A percentile compares a stretch with the other conserved stretches of the same genome.
Conservation (phyloP, 306 rosid species). For the Hylodesmum podocarpum region DNA sequence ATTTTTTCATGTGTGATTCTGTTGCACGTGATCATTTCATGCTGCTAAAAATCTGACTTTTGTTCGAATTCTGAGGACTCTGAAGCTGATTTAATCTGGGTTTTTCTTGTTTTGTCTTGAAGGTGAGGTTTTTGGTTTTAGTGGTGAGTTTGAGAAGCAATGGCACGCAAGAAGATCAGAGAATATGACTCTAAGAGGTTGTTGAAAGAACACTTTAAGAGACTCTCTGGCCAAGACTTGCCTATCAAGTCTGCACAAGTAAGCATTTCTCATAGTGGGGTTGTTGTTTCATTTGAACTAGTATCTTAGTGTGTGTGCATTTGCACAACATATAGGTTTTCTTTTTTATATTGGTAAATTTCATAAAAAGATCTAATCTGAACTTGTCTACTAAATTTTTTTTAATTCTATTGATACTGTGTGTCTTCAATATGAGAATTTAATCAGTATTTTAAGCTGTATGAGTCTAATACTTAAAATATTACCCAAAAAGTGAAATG, state of each 20-base stretch:
- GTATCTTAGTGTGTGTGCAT: neutral
- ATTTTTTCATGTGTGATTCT: neutral
- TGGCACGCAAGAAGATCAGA: constrained; percentile 99
- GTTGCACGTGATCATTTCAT: neutral
- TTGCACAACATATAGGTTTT: neutral
- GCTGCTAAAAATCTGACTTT: constrained; percentile 12
- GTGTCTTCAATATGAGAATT: neutral
- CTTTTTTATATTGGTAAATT: no score
- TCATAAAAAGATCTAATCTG: constrained; percentile 7
- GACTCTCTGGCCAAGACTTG: constrained; percentile 66
- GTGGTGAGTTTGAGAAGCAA: constrained; percentile 34
- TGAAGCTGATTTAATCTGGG: constrained; percentile 29
- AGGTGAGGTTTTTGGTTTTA: neutral
- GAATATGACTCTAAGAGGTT: constrained; percentile 95
- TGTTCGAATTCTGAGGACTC: constrained; percentile 26
- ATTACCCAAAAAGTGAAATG: no score
- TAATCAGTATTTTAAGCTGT: constrained; percentile 22
- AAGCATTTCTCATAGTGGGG: constrained; percentile 1
- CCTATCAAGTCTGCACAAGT: constrained; percentile 87
- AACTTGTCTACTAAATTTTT: neutral
- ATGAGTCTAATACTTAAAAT: no score
- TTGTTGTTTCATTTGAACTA: constrained; percentile 5
- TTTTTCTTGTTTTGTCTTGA: constrained; percentile 16
- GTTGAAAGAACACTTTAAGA: constrained; percentile 89
- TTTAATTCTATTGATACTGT: neutral